Percentiles rank a stretch among this genome's conserved stretches.
Conservation (phyloP, 306 rosid genomes). For the Trichosanthes truncata region DNA sequence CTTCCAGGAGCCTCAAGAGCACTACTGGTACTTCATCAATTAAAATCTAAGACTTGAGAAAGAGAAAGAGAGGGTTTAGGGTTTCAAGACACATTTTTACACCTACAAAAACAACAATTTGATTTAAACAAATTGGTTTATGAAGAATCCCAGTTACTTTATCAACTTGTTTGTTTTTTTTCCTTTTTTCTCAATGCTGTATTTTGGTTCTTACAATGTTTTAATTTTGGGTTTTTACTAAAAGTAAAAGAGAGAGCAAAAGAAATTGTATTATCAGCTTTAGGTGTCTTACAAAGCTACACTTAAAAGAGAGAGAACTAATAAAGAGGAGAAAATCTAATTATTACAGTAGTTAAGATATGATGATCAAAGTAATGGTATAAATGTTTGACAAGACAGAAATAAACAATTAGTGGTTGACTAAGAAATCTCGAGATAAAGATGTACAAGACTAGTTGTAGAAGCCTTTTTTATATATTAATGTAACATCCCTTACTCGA, state of each 20-base stretch:
- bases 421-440: background rate
- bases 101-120: too few species aligned
- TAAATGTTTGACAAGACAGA: background rate
- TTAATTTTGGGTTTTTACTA: background rate
- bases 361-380: conserved; percentile 1
- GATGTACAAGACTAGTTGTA: background rate
- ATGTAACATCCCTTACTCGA: background rate
- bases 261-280: background rate
- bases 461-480: background rate
- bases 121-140: too few species aligned
- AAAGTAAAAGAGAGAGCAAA: background rate
- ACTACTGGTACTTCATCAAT: too few species aligned
- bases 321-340: background rate
- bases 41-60: too few species aligned
- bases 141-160: too few species aligned
- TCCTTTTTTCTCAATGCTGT: background rate
- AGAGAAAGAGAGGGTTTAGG: too few species aligned
- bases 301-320: background rate
- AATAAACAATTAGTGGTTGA: background rate
- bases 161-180: too few species aligned
- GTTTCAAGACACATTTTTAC: too few species aligned
- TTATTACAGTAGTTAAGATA: background rate
- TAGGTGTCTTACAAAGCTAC: background rate
- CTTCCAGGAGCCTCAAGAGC: too few species aligned
- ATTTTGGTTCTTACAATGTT: background rate